Base-by-base conservation (phyloP, 2,329 filamentous ascomycete genomes). In the Penicillium psychrosexuale region DNA sequence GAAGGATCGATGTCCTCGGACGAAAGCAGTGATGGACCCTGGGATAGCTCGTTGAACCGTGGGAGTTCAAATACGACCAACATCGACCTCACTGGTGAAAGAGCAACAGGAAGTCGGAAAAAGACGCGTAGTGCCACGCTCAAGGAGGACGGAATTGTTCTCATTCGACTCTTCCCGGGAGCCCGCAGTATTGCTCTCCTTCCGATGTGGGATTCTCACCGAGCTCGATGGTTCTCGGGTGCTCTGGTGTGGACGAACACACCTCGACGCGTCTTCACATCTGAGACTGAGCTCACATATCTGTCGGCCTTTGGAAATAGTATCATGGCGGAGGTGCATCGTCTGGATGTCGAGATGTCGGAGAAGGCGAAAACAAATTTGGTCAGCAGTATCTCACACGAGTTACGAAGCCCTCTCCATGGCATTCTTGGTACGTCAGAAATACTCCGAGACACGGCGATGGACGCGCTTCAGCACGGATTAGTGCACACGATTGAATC, bases 401-500 rank as follows among this genome's bases (percentile, higher is more conserved):
- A 75, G 33, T 60, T 75, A 15, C 62, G 72, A 17, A 69, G 61
- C 27, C 72, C 72, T 1, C 59, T 75, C 8, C 72, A 75, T 51
- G 72, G 71, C 1, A 69, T 73, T 17, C 57, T 74, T 3, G 71
- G 69, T 5, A 69, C 62, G 0, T 59, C 66, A 13, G 70, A 74
- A 34, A 57, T 74, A 12, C 57, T 73, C 7, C 57, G 63, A 31
- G 72, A 73, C 34, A 66, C 68, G 1, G 60, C 57, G 2, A 61
- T 67, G 36, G 62, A 61, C 9, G 60, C 65, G 12, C 59, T 63
- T 5, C 71, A 74, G 33, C 59, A 60, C 15, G 64, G 64, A 3
- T 54, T 74, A 51, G 61, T 74, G 1, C 61, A 70, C 34, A 72
- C 74, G 0, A 70, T 77, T 17, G 67, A 71, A 31, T 71, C 65